Conservation (phyloP, 1,284 basidiomycete genomes). For the Erythrobasidium hasegawianum region DNA sequence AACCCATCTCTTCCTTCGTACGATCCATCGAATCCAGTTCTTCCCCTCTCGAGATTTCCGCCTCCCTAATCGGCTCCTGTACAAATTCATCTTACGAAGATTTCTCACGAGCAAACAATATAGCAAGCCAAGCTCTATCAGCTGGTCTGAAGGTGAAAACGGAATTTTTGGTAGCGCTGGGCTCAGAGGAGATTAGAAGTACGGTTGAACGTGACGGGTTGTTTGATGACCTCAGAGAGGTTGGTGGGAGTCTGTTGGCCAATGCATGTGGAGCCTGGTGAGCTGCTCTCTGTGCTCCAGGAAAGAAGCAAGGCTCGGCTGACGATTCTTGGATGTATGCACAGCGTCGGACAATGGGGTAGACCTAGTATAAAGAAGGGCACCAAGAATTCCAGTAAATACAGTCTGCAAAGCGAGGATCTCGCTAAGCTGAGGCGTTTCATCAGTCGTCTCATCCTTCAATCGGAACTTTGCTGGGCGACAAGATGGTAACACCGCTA, state of each 20-base stretch:
- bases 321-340: not conserved
- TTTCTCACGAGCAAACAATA: conserved; percentile 94
- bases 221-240: conserved; percentile 77
- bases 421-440: no score
- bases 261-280: conserved; percentile 94
- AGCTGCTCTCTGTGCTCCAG: no score
- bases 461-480: conserved; percentile 99
- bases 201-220: conserved; percentile 95
- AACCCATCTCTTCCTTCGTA: conserved; percentile 82
- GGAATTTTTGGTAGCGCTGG: conserved; percentile 95
- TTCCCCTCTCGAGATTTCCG: conserved; percentile 96
- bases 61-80: conserved; percentile 96
- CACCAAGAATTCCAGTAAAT: conserved; percentile 77
- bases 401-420: not conserved
- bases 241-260: conserved; percentile 88
- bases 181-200: conserved; percentile 95
- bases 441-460: conserved; percentile 88
- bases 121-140: conserved; percentile 77
- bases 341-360: conserved; percentile 92
- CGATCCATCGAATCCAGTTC: conserved; percentile 86
- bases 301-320: no score
- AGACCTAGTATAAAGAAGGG: conserved; percentile 94
- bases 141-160: conserved; percentile 88
- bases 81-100: conserved; percentile 99
- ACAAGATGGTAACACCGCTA: conserved; percentile 98